Base-by-base conservation (phyloP, 2,329 filamentous ascomycete species). In the Cladosporium sp. region DNA sequence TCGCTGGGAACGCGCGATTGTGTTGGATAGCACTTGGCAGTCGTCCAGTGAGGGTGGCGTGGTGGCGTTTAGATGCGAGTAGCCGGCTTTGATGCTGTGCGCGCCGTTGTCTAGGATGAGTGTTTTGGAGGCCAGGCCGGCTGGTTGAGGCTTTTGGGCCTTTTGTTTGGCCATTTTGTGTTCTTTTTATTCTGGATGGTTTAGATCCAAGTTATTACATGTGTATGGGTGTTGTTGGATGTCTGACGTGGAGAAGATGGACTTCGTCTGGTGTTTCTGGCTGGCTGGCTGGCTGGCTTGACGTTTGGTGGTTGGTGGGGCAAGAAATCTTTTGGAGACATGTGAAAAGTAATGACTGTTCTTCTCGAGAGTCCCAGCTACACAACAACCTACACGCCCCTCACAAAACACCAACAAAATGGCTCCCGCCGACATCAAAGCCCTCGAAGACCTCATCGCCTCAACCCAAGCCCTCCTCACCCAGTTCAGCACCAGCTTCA, bases 51-150 rank as follows among this genome's bases (percentile, higher is more conserved):
- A 63, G 32, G 71, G 68, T 11, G 61, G 57, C 8, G 53, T 36
- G 18, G 38, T 43, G 35, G 41, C 25, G 38, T 43, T 54, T 43
- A 50, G 53, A 12, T 60, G 38, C 3, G 71, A 82, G 60, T 92
- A 85, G 47, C 93, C 93, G 13, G 91, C 90, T 72, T 98, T 98
- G 67, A 98, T 80, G 6, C 84, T 91, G 70, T 88, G 85, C 38
- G 85, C 91, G 66, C 93, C 93, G 73, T 97, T 96, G 73, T 98
- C 93, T 62, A 98, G 77, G 39, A 98, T 78, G 48, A 98, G 83
- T 0, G 91, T 95, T n/a, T 38, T 42, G 16, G 47, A 6, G 7
- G 39, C 35, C 38, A 50, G 47, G 3, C 25, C 40, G 22, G 39
- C 35, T 15, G 38, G 19, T 38, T 29, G 47, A 5, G 47, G 47